These are phyloP conservation scores for Suhomyces xylopsoci DNA, from an alignment of 805 yeast genomes.

Conservation along the genomic window DNA sequence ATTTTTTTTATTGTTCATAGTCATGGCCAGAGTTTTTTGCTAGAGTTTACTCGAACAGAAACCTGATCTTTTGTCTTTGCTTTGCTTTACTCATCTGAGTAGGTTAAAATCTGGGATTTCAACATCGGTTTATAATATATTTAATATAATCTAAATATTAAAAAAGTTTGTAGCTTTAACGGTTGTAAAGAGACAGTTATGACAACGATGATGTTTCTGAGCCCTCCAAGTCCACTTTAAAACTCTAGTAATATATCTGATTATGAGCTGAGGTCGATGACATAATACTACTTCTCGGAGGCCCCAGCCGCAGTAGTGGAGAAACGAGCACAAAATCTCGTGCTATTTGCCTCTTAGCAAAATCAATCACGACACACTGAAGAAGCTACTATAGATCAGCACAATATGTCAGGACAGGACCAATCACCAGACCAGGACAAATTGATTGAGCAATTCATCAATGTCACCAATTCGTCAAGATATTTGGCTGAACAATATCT, in stretches of 20 bases:
- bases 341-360: not conserved
- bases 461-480: slow-evolving; percentile 32
- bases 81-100: slow-evolving; percentile 26
- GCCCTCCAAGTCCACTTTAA: not conserved
- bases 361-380: not conserved
- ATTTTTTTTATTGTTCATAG: slow-evolving; percentile 13
- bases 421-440: slow-evolving; percentile 6
- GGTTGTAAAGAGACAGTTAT: too few relatives aligned
- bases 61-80: slow-evolving; percentile 5
- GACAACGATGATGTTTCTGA: not conserved
- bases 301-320: slow-evolving; percentile 1
- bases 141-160: slow-evolving; percentile 3
- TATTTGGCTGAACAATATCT: slow-evolving; percentile 41
- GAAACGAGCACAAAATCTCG: not conserved
- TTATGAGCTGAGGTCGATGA: not conserved
- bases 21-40: slow-evolving; percentile 15
- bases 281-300: not conserved
- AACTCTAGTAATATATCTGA: too few relatives aligned
- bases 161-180: not conserved
- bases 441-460: slow-evolving; percentile 32
- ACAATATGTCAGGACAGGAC: slow-evolving; percentile 15
- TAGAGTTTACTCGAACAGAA: slow-evolving; percentile 3
- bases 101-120: slow-evolving; percentile 42
- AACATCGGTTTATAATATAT: slow-evolving; percentile 40
- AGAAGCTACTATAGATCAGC: not conserved